Percentiles rank a stretch among this genome's conserved stretches.
Conservation (phyloP, 495 filamentous ascomycete genomes). For the Bacidia gigantensis region DNA sequence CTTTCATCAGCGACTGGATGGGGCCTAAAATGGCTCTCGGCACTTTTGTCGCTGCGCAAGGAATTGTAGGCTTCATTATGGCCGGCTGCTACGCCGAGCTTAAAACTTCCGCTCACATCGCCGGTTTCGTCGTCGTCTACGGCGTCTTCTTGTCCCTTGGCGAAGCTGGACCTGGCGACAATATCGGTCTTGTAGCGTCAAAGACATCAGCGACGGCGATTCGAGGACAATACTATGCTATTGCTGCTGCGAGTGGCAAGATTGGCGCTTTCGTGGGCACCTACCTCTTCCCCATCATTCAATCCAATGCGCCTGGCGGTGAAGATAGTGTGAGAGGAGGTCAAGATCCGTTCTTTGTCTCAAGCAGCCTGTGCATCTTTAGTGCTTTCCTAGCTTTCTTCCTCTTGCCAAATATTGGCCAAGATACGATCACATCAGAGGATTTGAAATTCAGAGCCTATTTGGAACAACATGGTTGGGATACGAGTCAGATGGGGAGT, state of each 20-base stretch:
- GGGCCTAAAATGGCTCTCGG: slow-evolving; percentile 62
- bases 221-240: slow-evolving; percentile 81
- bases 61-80: slow-evolving; percentile 78
- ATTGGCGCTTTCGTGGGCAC: slow-evolving; percentile 86
- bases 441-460: slow-evolving; percentile 58
- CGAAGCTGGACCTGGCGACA: slow-evolving; percentile 79
- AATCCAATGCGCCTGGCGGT: slow-evolving; percentile 46
- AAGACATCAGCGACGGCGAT: slow-evolving; percentile 81
- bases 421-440: slow-evolving; percentile 59
- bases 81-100: slow-evolving; percentile 55
- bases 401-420: slow-evolving; percentile 50
- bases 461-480: slow-evolving; percentile 53
- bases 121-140: slow-evolving; percentile 63
- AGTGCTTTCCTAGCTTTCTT: slow-evolving; percentile 45
- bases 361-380: slow-evolving; percentile 48
- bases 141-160: slow-evolving; percentile 71
- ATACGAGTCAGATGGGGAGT: slow-evolving; percentile 51
- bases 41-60: slow-evolving; percentile 53
- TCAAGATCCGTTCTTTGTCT: slow-evolving; percentile 72
- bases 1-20: slow-evolving; percentile 56
- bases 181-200: slow-evolving; percentile 75
- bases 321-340: slow-evolving; percentile 40
- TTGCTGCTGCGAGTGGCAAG: slow-evolving; percentile 75
- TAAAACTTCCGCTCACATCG: slow-evolving; percentile 47
- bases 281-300: slow-evolving; percentile 63